Base-by-base conservation (phyloP, 768 basidiomycete species). In the Mycena capillaripes region DNA sequence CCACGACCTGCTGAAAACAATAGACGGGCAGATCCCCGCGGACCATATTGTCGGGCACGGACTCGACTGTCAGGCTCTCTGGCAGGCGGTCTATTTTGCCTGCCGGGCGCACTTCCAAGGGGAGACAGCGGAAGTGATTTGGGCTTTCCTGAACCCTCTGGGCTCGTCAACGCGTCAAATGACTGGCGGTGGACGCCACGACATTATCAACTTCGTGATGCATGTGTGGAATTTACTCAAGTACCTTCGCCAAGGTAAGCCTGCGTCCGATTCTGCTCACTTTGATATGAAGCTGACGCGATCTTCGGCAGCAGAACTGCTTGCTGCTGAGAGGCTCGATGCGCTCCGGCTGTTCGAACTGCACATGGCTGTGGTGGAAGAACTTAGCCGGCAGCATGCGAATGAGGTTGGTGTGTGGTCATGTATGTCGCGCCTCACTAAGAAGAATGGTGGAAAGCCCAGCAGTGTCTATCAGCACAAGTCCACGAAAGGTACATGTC, bases 41-140 rank as follows among this genome's bases (percentile, higher is more conserved):
- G 70, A 58, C 27, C 70, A 71, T 25, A 71, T 71, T 30, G 50
- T 52, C 30, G 63, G 63, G 10, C 70, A 71, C 46, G 63, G 70
- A 2, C 12, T 23, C 1, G 61, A 42, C 11, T 71, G 70, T 23
- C 53, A 34, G n/a, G 21, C 36, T 3, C 8, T 58, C 12, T 70
- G 69, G 69, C 69, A 70, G 27, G 53, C 69, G 3, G 69, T 70
- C 11, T 70, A 70, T 25, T 63, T 64, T 38, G 69, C 69, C 4
- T 70, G 69, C 46, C 19, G 69, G n/a, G 52, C 60, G 12, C 69
- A 70, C 38, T 70, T 70, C 48, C 62, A 70, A 32, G 69, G 69
- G 42, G 62, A 70, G 69, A 57, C 69, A 21, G 69, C 61, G 4
- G 69, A 70, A 53, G n/a, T 58, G 38, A 17, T 70, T 25, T 70